Percentiles rank a stretch among this genome's conserved stretches.
phyloP scores from a whole-genome alignment of 2,329 filamentous ascomycete genomes.

The Fusarium sp. region DNA sequence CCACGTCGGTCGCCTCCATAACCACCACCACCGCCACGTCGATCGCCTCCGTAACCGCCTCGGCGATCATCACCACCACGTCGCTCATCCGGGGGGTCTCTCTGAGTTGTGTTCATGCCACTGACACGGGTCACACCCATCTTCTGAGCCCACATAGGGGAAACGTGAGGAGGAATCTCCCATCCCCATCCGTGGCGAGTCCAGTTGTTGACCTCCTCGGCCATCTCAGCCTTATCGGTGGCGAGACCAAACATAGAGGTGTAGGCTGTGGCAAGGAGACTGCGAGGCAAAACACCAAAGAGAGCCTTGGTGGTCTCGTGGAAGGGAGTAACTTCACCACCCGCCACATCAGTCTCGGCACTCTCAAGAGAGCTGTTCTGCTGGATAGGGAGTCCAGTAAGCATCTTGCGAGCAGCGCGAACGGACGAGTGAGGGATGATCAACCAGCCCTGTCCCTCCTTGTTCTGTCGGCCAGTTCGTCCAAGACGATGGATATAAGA shows the following conservation, averaged over 20 bases:
- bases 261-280: conserved; percentile 62
- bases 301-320: conserved; percentile 61
- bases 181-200: conserved; percentile 65
- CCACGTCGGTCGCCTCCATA: conserved; percentile 4
- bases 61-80: conserved; percentile 8
- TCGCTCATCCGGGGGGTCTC: conserved; percentile 20
- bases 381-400: conserved; percentile 72
- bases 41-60: conserved; percentile 10
- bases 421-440: conserved; percentile 71
- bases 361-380: conserved; percentile 65
- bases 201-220: conserved; percentile 69
- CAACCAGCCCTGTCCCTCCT: conserved; percentile 79
- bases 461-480: conserved; percentile 81
- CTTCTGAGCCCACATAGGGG: conserved; percentile 47
- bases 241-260: conserved; percentile 68
- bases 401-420: conserved; percentile 60
- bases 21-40: conserved; percentile 4
- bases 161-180: conserved; percentile 60
- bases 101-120: conserved; percentile 53
- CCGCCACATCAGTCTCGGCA: conserved; percentile 66
- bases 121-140: conserved; percentile 50
- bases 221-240: conserved; percentile 57
- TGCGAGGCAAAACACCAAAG: conserved; percentile 57
- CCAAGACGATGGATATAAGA: conserved; percentile 83
- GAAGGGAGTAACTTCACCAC: conserved; percentile 61